Percentiles rank a stretch among this genome's conserved stretches.
These are phyloP conservation scores for Daldinia caldariorum DNA, from an alignment of 495 filamentous ascomycete genomes.

Conservation along the genomic window DNA sequence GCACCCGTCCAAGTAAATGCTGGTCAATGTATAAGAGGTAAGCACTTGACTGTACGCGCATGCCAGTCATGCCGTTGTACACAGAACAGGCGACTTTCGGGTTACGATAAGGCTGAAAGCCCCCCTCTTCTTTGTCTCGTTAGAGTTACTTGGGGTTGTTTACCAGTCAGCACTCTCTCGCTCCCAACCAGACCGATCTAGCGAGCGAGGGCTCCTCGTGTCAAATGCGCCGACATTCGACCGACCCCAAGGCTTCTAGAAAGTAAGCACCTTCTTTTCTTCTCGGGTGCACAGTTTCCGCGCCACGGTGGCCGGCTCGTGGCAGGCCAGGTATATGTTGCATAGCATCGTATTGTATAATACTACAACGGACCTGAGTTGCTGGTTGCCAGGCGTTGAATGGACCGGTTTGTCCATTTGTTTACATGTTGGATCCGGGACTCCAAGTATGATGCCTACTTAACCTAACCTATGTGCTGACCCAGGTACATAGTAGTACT, in stretches of 20 bases:
- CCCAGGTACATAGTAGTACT: neutral
- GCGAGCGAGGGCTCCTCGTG: slow-evolving; percentile 12
- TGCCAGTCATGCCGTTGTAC: slow-evolving; percentile 21
- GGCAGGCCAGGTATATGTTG: neutral
- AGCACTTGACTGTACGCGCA: slow-evolving; percentile 25
- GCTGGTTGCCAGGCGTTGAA: neutral
- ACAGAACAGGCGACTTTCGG: slow-evolving; percentile 12
- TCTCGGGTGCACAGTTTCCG: slow-evolving; percentile 27
- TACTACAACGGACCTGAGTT: neutral
- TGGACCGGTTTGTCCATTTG: neutral
- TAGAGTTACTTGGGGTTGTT: neutral
- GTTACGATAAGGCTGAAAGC: slow-evolving; percentile 33
- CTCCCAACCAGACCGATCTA: slow-evolving; percentile 12
- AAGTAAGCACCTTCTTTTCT: slow-evolving; percentile 43
- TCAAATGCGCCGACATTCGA: slow-evolving; percentile 22
- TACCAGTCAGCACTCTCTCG: slow-evolving; percentile 39
- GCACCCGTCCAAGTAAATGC: neutral
- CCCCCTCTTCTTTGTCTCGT: neutral
- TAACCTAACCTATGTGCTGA: no score
- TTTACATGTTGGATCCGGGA: neutral
- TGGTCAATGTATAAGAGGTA: slow-evolving; percentile 5
- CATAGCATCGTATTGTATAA: neutral
- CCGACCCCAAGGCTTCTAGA: slow-evolving; percentile 17
- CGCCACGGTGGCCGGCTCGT: slow-evolving; percentile 26
- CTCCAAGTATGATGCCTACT: neutral